Evolutionary conservation across 495 filamentous ascomycete genomes (phyloP).

Genomic region (Thozetella sp.): DNA sequence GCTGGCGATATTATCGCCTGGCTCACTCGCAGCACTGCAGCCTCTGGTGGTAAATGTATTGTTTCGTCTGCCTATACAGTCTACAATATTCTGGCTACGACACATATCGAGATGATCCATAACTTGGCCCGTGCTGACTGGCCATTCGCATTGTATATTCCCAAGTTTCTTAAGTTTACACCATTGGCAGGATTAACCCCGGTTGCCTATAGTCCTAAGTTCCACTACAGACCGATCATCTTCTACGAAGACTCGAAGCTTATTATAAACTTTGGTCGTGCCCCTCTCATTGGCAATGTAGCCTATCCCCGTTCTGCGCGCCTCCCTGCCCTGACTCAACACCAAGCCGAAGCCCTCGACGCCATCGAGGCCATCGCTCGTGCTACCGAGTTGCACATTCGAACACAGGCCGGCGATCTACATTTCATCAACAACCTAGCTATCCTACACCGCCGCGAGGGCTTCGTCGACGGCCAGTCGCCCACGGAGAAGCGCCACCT

Average conservation of each 20-base stretch:
- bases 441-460: conserved; percentile 67
- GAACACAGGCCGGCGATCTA: conserved; percentile 64
- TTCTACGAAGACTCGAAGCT: conserved; percentile 56
- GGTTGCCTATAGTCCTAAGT: conserved; percentile 35
- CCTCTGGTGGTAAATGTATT: conserved; percentile 60
- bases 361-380: conserved; percentile 60
- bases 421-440: conserved; percentile 76
- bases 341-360: conserved; percentile 64
- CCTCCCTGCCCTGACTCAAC: conserved; percentile 56
- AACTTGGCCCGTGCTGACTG: conserved; percentile 59
- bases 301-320: conserved; percentile 53
- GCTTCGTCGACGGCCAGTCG: conserved; percentile 52
- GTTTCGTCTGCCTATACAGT: conserved; percentile 60
- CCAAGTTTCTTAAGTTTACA: background rate
- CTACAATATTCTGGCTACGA: conserved; percentile 66
- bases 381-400: conserved; percentile 55
- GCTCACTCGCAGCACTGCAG: conserved; percentile 55
- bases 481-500: conserved; percentile 44
- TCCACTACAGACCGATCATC: conserved; percentile 57
- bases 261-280: conserved; percentile 62
- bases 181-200: too few species aligned
- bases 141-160: conserved; percentile 62
- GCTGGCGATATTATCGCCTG: conserved; percentile 69
- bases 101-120: conserved; percentile 63
- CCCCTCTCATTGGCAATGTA: conserved; percentile 56